These are phyloP conservation scores for Aspergillus sp. DNA, from an alignment of 2,329 filamentous ascomycete genomes.

Conservation along the genomic window DNA sequence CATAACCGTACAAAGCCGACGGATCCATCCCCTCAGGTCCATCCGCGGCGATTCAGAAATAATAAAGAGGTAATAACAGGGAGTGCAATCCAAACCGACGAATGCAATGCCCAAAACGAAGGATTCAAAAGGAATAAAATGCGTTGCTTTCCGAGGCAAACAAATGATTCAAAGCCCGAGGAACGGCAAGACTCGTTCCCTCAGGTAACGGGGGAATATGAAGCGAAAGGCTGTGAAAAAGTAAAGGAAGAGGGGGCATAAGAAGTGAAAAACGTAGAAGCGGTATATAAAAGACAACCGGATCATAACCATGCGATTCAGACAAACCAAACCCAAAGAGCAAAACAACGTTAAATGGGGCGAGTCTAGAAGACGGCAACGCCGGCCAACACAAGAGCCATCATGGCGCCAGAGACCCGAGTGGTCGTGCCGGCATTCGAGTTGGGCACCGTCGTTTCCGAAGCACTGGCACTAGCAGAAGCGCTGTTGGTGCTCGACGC, in stretches of 20 bases:
- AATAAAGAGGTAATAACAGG: background rate
- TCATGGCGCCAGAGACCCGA: slow-evolving; percentile 36
- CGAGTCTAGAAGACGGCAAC: slow-evolving; percentile 35
- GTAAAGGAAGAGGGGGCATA: background rate
- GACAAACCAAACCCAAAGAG: background rate
- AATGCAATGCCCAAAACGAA: background rate
- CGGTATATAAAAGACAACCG: background rate
- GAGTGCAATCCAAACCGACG: background rate
- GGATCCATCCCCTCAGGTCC: slow-evolving; percentile 4
- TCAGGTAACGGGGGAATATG: background rate
- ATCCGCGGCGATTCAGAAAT: background rate
- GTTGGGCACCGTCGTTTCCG: slow-evolving; percentile 26
- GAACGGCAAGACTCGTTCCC: slow-evolving; percentile 1
- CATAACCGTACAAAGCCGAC: slow-evolving; percentile 13
- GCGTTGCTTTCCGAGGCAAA: slow-evolving; percentile 4
- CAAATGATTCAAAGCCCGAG: background rate
- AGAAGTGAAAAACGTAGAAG: background rate
- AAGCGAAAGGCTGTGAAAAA: slow-evolving; percentile 2
- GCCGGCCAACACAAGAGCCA: slow-evolving; percentile 36
- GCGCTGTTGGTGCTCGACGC: slow-evolving; percentile 17
- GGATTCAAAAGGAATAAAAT: background rate
- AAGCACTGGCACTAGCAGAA: slow-evolving; percentile 24
- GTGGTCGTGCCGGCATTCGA: slow-evolving; percentile 31
- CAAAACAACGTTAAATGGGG: background rate
- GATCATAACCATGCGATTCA: slow-evolving; percentile 1